Conservation (phyloP, 2,329 filamentous ascomycete species). For the Pseudocercospora macadamiae region DNA sequence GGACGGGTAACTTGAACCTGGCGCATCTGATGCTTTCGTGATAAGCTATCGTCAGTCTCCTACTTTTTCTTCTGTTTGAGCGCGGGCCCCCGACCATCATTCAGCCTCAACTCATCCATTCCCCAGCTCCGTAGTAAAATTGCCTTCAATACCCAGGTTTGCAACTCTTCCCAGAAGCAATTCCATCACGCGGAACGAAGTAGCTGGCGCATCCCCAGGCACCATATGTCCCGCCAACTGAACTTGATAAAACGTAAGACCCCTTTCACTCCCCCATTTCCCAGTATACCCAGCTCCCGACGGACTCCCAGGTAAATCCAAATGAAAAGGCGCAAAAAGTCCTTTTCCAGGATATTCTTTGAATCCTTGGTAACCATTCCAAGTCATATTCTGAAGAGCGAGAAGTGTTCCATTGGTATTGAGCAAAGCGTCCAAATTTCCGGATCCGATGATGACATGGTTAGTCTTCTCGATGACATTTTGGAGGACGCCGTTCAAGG, state of each 20-base stretch:
- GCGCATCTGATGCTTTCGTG: no score
- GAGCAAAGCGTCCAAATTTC: constrained; percentile 32
- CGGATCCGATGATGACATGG: constrained; percentile 38
- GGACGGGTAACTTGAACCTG: no score
- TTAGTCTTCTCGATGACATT: constrained; percentile 38
- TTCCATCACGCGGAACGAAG: constrained; percentile 68
- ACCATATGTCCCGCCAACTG: constrained; percentile 35
- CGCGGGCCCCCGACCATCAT: background rate
- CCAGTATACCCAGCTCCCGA: constrained; percentile 17
- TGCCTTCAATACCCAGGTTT: constrained; percentile 48
- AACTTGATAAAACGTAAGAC: constrained; percentile 34
- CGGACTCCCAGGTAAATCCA: constrained; percentile 45
- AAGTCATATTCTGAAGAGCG: constrained; percentile 37
- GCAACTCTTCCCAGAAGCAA: constrained; percentile 72
- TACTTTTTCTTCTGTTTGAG: background rate
- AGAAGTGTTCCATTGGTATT: constrained; percentile 35
- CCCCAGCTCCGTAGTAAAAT: constrained; percentile 41
- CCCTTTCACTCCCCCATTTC: constrained; percentile 29
- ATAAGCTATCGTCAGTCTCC: no score
- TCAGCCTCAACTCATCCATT: background rate
- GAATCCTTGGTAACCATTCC: constrained; percentile 37
- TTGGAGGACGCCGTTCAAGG: constrained; percentile 19
- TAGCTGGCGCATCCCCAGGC: constrained; percentile 47
- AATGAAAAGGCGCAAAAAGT: constrained; percentile 70
- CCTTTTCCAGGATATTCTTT: constrained; percentile 42